phyloP scores from a whole-genome alignment of 257 asterid genomes.

The Solanum boliviense region DNA sequence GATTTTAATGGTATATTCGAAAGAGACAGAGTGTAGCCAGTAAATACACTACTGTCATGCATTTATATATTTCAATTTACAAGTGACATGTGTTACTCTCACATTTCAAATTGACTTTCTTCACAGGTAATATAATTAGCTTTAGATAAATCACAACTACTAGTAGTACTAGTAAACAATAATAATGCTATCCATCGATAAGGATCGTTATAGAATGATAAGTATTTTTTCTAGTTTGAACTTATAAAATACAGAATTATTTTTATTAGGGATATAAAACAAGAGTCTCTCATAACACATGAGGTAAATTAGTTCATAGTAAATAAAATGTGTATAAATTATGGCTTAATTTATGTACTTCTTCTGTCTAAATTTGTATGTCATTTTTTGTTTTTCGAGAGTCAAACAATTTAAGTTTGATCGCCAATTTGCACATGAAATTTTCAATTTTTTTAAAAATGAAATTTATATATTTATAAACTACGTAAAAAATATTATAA shows the following conservation, averaged over 20 bases:
- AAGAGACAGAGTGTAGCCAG: neutral
- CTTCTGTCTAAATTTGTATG: too few relatives aligned
- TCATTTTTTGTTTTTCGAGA: too few relatives aligned
- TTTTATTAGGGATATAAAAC: too few relatives aligned
- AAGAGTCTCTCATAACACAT: neutral
- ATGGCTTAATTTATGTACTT: neutral
- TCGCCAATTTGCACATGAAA: too few relatives aligned
- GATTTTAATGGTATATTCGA: neutral
- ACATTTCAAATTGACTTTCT: neutral
- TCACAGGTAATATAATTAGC: neutral
- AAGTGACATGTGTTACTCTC: neutral
- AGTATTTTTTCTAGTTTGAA: too few relatives aligned
- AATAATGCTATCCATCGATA: too few relatives aligned
- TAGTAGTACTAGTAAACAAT: neutral
- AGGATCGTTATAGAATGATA: rapidly evolving
- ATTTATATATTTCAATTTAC: neutral
- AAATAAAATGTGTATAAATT: neutral
- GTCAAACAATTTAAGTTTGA: too few relatives aligned
- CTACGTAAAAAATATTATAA: too few relatives aligned
- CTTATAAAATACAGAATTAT: too few relatives aligned
- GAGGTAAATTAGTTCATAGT: neutral
- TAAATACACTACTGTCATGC: neutral
- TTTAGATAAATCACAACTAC: neutral
- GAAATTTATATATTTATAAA: too few relatives aligned
- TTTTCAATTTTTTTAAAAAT: too few relatives aligned